Conservation (phyloP, 2,329 filamentous ascomycete species). For the Lasiodiplodia citricola region DNA sequence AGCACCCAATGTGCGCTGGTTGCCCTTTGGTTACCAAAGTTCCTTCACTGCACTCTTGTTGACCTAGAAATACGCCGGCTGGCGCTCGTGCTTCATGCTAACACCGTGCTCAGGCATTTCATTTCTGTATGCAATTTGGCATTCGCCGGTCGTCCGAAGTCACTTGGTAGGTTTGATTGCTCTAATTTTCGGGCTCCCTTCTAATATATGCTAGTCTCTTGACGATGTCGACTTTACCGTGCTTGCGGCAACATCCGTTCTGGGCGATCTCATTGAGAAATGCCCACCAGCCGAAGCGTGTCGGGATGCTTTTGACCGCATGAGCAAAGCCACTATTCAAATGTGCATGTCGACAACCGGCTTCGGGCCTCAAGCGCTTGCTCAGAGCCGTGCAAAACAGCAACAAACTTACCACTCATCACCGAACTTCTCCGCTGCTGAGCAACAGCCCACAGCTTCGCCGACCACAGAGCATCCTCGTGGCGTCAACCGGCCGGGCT, state of each 20-base stretch:
- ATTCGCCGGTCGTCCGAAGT: slow-evolving; percentile 85
- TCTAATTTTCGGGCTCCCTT: slow-evolving; percentile 2
- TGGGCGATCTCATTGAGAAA: slow-evolving; percentile 89
- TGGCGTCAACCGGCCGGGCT: neutral
- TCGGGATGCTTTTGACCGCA: slow-evolving; percentile 91
- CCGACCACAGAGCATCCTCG: slow-evolving; percentile 9
- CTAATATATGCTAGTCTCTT: slow-evolving; percentile 62
- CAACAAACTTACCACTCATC: slow-evolving; percentile 1
- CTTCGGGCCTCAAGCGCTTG: slow-evolving; percentile 62
- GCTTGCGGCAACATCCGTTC: slow-evolving; percentile 87
- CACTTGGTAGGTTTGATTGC: slow-evolving; percentile 68
- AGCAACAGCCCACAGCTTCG: slow-evolving; percentile 8
- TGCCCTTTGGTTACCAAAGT: neutral
- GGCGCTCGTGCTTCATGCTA: neutral
- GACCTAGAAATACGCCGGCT: neutral
- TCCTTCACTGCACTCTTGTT: neutral
- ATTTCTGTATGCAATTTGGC: slow-evolving; percentile 97
- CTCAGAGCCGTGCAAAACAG: slow-evolving; percentile 8
- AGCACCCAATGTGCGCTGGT: neutral
- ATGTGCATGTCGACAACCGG: slow-evolving; percentile 91
- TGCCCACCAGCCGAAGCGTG: slow-evolving; percentile 95
- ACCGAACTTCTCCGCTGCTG: slow-evolving; percentile 10
- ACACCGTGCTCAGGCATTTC: slow-evolving; percentile 66
- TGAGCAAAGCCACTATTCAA: slow-evolving; percentile 92
- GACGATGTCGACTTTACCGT: slow-evolving; percentile 99